Base-by-base conservation (phyloP, 805 yeast genomes). In the Ogataea haglerorum region DNA sequence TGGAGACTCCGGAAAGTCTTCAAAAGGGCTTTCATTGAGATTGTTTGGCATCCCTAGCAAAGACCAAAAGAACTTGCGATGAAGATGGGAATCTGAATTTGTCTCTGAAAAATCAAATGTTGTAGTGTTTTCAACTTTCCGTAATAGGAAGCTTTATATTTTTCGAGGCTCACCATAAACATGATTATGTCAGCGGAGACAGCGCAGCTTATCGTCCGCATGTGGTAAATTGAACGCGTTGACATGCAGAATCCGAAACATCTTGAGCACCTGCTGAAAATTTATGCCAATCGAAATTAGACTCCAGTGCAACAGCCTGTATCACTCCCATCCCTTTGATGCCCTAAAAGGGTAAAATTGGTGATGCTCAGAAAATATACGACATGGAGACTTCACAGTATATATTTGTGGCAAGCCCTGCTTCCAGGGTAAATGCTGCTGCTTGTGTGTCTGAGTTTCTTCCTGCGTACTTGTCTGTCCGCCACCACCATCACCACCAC, bases 21-120 rank as follows among this genome's bases (percentile, higher is more conserved):
- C 50, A 32, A 57, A 57, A 1, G 61, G 59, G 30, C 56, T 56
- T n/a, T 51, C 54, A 29, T 45, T 34, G 31, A 52, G 58, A 25
- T 59, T 55, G 42, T 55, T 56, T 15, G 61, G 45, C 59, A 53
- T 54, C 15, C 15, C 7, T 25, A 6, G 27, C 19, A 22, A 16
- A 24, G 9, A 31, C 16, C 18, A 23, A 30, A 36, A 30, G 24
- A 38, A 27, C 28, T 23, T 16, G 29, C 16, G 26, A 21, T 16
- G 22, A 19, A 38, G 31, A 31, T 19, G 24, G 17, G 10, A 30
- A 14, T 36, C 21, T 28, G 26, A 12, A 36, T 15, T 10, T 10
- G 13, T n/a, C 13, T 30, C 7, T 17, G 18, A 21, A 29, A 44
- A 25, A 27, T 34, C 36, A 34, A 19, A 36, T 29, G 31, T 30